phyloP scores from a whole-genome alignment of 2,329 filamentous ascomycete genomes.

The Apiospora hydei region DNA sequence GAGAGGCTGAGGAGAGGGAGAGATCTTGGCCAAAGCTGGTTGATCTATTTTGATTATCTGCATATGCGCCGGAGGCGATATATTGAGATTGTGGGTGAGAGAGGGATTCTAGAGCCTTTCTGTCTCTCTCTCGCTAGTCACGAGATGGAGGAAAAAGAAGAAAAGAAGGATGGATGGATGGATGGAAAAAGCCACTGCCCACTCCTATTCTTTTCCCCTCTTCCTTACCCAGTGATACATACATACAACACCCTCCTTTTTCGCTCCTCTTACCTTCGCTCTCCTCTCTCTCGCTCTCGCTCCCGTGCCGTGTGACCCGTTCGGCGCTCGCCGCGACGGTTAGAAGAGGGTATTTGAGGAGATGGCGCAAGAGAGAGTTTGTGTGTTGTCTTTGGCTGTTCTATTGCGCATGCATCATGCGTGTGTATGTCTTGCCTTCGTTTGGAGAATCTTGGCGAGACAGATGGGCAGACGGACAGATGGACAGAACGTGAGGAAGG shows the following conservation, averaged over 20 bases:
- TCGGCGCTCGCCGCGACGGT: background rate
- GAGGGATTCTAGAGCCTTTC: background rate
- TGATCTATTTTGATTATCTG: background rate
- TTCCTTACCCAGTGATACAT: background rate
- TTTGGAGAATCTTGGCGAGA: no score
- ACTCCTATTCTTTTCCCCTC: background rate
- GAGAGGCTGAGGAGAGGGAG: no score
- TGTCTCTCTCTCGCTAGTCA: background rate
- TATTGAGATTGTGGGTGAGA: background rate
- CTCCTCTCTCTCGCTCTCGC: no score
- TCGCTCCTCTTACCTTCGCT: background rate
- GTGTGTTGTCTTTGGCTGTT: background rate
- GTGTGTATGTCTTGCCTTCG: no score
- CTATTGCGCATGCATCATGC: no score
- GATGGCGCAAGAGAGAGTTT: background rate
- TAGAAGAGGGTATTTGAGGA: background rate
- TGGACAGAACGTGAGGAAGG: background rate
- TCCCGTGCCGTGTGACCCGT: background rate
- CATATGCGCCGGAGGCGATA: background rate
- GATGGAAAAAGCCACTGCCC: no score
- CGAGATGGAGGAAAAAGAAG: background rate
- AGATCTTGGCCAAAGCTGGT: background rate
- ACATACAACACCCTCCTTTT: background rate
- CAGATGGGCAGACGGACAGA: no score
- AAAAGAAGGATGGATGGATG: background rate